phyloP scores from a whole-genome alignment of 352 stramenopile species.

The Pythium brachiatum region DNA sequence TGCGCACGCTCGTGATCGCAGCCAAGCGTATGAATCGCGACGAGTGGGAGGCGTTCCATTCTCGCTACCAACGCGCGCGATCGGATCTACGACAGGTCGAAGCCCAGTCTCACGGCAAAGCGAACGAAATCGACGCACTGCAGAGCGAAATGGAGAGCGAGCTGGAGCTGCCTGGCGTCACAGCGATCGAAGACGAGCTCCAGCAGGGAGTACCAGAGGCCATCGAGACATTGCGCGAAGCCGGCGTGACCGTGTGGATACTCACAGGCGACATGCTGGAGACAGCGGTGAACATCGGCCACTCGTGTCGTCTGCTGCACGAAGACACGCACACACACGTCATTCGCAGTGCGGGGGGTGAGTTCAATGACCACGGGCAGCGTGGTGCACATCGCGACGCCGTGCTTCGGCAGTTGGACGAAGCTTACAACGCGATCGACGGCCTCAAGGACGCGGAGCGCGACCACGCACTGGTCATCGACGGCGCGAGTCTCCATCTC shows the following conservation, averaged over 20 bases:
- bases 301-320: conserved; percentile 76
- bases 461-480: conserved; percentile 91
- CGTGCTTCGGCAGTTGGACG: conserved; percentile 25
- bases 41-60: conserved; percentile 64
- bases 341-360: conserved; percentile 58
- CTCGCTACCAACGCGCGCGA: conserved; percentile 52
- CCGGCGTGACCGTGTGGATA: conserved; percentile 81
- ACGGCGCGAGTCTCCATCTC: conserved; percentile 88
- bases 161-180: conserved; percentile 66
- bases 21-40: conserved; percentile 43
- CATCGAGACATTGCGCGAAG: conserved; percentile 64
- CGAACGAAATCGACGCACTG: conserved; percentile 57
- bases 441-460: conserved; percentile 2
- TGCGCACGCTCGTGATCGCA: conserved; percentile 84
- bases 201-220: conserved; percentile 76
- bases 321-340: conserved; percentile 91
- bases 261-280: conserved; percentile 87
- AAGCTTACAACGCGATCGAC: background rate
- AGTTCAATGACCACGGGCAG: conserved; percentile 24
- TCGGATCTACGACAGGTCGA: conserved; percentile 65
- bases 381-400: background rate
- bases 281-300: conserved; percentile 85
- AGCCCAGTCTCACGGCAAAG: conserved; percentile 45
- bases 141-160: conserved; percentile 73
- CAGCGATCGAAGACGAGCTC: conserved; percentile 82